Evolutionary conservation across 2,329 filamentous ascomycete genomes (phyloP), one percentile per base, ranked within the genome.

Genomic region (Aurifilum marmelostoma): DNA sequence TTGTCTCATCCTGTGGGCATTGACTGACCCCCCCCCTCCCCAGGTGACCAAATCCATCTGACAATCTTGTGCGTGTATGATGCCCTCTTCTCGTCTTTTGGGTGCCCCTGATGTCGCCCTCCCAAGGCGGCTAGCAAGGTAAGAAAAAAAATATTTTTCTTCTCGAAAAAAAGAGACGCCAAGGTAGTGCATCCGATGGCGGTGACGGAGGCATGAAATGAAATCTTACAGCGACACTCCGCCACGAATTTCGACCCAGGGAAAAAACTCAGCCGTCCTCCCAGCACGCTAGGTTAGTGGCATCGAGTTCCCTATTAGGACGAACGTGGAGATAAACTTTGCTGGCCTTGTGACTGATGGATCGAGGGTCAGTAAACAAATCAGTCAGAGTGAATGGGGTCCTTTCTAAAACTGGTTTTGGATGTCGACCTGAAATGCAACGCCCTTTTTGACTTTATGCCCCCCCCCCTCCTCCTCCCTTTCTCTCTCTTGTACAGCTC

Each of bases 121-220:
- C 59, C 39, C 37, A 24, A 66, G 60, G 56, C 27, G 43, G n/a
- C 39, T 59, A 63, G 63, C 41, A 50, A 52, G 37, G 2, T 11
- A 47, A 47, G n/a, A 47, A 47, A n/a, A 47, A n/a, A 47, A 47
- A 47, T 18, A 47, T 47, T 59, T 29, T 62, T 61, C 21, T 37
- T 37, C 9, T 37, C 34, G n/a, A 34, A 34, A 34, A 34, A 39
- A 39, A 32, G 58, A 62, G 32, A 24, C 24, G 52, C 65, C 56
- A 47, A 47, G 56, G 56, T 43, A 66, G 56, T 41, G 34, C 52
- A 66, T 66, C 52, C 61, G 66, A 60, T 37, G 59, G 69, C 52
- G 37, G 47, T 67, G 54, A 61, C 66, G 62, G 59, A 64, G 62
- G 64, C 63, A 47, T 67, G 67, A 37, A 29, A 29, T 37, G 39